These are phyloP conservation scores for Fraxinus angustifolia DNA, from an alignment of 305 asterid genomes.

Conservation along the genomic window DNA sequence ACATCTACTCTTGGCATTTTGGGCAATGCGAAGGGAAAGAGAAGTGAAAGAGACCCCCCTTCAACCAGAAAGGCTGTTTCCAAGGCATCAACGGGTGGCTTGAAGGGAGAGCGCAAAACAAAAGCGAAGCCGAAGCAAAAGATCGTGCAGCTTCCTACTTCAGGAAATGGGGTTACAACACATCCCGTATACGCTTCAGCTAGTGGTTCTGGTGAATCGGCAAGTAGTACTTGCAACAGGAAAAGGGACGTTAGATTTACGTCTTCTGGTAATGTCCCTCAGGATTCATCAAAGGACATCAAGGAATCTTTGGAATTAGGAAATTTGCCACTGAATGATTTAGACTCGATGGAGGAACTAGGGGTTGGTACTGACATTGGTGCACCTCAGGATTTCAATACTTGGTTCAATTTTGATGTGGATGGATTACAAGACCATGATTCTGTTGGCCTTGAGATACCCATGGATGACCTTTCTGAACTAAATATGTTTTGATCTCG, in stretches of 20 bases:
- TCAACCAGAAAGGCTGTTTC: slow-evolving; percentile 36
- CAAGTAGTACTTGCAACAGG: slow-evolving; percentile 23
- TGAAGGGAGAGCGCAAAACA: slow-evolving; percentile 78
- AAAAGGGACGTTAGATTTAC: slow-evolving; percentile 53
- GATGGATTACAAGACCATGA: slow-evolving; percentile 67
- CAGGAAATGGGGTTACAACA: slow-evolving; percentile 52
- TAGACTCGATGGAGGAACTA: slow-evolving; percentile 65
- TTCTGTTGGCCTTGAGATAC: slow-evolving; percentile 70
- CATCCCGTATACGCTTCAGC: slow-evolving; percentile 9
- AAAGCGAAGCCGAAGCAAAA: slow-evolving; percentile 78
- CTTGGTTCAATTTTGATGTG: slow-evolving; percentile 87
- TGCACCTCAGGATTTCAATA: slow-evolving; percentile 67
- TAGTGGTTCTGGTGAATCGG: slow-evolving; percentile 32
- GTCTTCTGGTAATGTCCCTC: slow-evolving; percentile 41
- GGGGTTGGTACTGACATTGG: slow-evolving; percentile 64
- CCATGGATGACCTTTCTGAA: slow-evolving; percentile 86
- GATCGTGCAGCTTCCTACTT: slow-evolving; percentile 75
- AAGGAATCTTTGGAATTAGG: slow-evolving; percentile 40
- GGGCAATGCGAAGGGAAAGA: slow-evolving; percentile 81
- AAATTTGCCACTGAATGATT: slow-evolving; percentile 48
- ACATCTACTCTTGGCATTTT: slow-evolving; percentile 48
- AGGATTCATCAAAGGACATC: slow-evolving; percentile 28
- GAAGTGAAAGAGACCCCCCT: slow-evolving; percentile 63
- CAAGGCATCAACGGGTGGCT: slow-evolving; percentile 53
- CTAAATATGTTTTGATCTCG: slow-evolving; percentile 60